A percentile compares a stretch with the other conserved stretches of the same genome.
These are phyloP conservation scores for Phycomyces blakesleeanus DNA, from an alignment of 192 early-diverging fungal species.

Conservation along the genomic window DNA sequence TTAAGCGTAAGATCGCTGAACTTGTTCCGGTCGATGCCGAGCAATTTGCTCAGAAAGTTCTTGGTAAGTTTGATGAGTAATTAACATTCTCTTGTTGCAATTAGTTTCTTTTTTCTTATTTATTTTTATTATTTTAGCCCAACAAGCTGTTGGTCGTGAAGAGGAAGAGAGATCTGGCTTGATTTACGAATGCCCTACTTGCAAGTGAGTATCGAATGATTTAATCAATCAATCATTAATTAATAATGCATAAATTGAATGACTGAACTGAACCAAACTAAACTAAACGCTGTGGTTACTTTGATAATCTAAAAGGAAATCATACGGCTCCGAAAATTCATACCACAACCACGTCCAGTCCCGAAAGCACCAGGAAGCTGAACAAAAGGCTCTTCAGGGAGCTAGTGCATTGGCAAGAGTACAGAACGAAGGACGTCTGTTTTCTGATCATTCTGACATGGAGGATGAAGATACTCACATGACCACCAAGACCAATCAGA, in stretches of 20 bases:
- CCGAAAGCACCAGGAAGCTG: constrained; percentile 90
- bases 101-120: neutral
- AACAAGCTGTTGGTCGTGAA: constrained; percentile 57
- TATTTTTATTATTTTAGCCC: constrained; percentile 38
- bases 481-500: neutral
- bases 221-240: too few species aligned
- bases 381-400: constrained; percentile 34
- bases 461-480: neutral
- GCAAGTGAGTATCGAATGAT: constrained; percentile 35
- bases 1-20: constrained; percentile 95
- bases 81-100: neutral
- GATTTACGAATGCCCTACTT: constrained; percentile 46
- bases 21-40: constrained; percentile 81
- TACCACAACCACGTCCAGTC: constrained; percentile 86
- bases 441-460: constrained; percentile 18
- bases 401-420: constrained; percentile 6
- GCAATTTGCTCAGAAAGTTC: constrained; percentile 78
- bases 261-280: neutral
- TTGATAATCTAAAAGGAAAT: constrained; percentile 14
- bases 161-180: constrained; percentile 36
- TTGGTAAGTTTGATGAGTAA: constrained; percentile 20
- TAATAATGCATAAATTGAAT: too few species aligned
- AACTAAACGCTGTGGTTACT: neutral
- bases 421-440: constrained; percentile 7
- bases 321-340: constrained; percentile 67